A percentile compares a stretch with the other conserved stretches of the same genome.
These are phyloP conservation scores for Xylaria sp. DNA, from an alignment of 2,329 filamentous ascomycete species.

Conservation along the genomic window DNA sequence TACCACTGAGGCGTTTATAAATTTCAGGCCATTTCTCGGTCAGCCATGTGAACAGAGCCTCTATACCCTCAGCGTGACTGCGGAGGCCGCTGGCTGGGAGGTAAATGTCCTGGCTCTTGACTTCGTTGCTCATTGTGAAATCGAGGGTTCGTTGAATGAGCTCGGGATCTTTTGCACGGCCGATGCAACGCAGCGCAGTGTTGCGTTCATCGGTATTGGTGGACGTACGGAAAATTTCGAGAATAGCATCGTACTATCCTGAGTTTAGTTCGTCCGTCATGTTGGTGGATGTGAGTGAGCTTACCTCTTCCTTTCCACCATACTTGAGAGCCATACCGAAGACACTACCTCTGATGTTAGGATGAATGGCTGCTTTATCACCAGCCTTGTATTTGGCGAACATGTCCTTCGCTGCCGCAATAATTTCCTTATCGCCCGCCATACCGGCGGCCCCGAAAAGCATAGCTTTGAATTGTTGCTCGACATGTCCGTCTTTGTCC, in stretches of 20 bases:
- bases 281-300: constrained; percentile 21
- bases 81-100: constrained; percentile 82
- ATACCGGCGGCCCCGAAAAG: constrained; percentile 85
- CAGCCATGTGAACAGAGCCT: constrained; percentile 83
- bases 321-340: constrained; percentile 84
- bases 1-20: constrained; percentile 81
- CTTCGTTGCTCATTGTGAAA: constrained; percentile 76
- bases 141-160: constrained; percentile 82
- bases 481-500: constrained; percentile 82
- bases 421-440: constrained; percentile 77
- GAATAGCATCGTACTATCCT: constrained; percentile 72
- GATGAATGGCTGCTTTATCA: constrained; percentile 82
- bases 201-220: constrained; percentile 88
- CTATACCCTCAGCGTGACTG: constrained; percentile 76
- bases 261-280: constrained; percentile 23
- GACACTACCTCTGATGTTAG: constrained; percentile 86
- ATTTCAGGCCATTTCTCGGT: constrained; percentile 88
- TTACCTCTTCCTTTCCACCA: constrained; percentile 81
- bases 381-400: constrained; percentile 83
- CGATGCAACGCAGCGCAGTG: constrained; percentile 82
- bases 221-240: constrained; percentile 76
- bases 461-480: constrained; percentile 93
- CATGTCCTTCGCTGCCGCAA: constrained; percentile 85
- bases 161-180: constrained; percentile 75
- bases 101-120: constrained; percentile 95